phyloP scores from a whole-genome alignment of 2,329 filamentous ascomycete genomes.

The Hyphodiscus sp. region DNA sequence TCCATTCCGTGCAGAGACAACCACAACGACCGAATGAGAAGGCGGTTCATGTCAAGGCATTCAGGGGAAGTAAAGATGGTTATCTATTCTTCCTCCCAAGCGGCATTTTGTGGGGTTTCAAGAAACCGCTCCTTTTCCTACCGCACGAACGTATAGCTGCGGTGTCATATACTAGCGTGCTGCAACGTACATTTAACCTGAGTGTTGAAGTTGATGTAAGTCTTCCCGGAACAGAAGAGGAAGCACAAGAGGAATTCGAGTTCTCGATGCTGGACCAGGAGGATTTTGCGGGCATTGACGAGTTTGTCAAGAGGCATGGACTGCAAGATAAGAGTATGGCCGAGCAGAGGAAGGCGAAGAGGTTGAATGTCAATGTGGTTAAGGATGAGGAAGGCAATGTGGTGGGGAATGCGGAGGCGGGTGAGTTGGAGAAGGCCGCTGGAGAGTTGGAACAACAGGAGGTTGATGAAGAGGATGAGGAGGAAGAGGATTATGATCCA shows the following conservation, averaged over 20 bases:
- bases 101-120: slow-evolving; percentile 64
- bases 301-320: slow-evolving; percentile 53
- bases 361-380: slow-evolving; percentile 47
- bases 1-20: slow-evolving; percentile 51
- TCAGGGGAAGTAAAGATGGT: slow-evolving; percentile 62
- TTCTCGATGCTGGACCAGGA: slow-evolving; percentile 66
- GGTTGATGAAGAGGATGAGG: slow-evolving; percentile 53
- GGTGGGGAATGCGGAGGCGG: slow-evolving; percentile 34
- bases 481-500: slow-evolving; percentile 62
- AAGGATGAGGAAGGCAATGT: slow-evolving; percentile 36
- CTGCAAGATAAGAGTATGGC: slow-evolving; percentile 64
- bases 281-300: slow-evolving; percentile 58
- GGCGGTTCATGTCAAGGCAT: slow-evolving; percentile 59
- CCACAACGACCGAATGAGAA: slow-evolving; percentile 52
- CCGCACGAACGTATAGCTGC: slow-evolving; percentile 54
- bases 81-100: slow-evolving; percentile 61
- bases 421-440: slow-evolving; percentile 27
- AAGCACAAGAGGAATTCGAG: slow-evolving; percentile 51
- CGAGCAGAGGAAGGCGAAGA: slow-evolving; percentile 59
- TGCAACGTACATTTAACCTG: slow-evolving; percentile 64
- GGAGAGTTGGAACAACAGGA: slow-evolving; percentile 36
- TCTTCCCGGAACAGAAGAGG: slow-evolving; percentile 33
- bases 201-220: slow-evolving; percentile 50
- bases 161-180: slow-evolving; percentile 60
- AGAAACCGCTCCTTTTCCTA: slow-evolving; percentile 61